These are phyloP conservation scores for Salvia hispanica DNA, from an alignment of 257 asterid genomes.

Conservation along the genomic window DNA sequence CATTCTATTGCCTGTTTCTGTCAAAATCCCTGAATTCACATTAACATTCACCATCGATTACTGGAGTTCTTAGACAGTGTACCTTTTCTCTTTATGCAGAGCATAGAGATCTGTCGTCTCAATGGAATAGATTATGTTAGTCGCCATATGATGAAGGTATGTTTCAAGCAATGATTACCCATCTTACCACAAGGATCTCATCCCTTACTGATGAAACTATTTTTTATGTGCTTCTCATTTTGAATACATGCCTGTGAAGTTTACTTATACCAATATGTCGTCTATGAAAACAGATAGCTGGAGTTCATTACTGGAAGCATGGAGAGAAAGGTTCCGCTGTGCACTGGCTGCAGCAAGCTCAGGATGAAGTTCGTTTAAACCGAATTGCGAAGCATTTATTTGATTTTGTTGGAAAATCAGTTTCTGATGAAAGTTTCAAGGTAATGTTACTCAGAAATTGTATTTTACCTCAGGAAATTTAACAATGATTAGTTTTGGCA, in stretches of 20 bases:
- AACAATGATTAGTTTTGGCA: background rate
- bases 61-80: too few relatives aligned
- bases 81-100: slow-evolving; percentile 50
- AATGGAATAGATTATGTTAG: slow-evolving; percentile 71
- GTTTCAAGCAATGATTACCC: slow-evolving; percentile 6
- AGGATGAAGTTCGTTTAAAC: slow-evolving; percentile 77
- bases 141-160: slow-evolving; percentile 81
- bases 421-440: slow-evolving; percentile 88
- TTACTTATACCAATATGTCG: slow-evolving; percentile 5
- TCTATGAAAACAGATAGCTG: slow-evolving; percentile 55
- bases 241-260: slow-evolving; percentile 23
- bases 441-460: slow-evolving; percentile 32
- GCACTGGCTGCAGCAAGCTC: slow-evolving; percentile 46
- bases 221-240: slow-evolving; percentile 19
- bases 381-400: slow-evolving; percentile 80
- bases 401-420: slow-evolving; percentile 86
- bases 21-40: slow-evolving; percentile 13
- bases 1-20: background rate
- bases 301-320: slow-evolving; percentile 92
- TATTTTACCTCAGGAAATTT: background rate
- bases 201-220: slow-evolving; percentile 19
- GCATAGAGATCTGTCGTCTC: slow-evolving; percentile 90
- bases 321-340: slow-evolving; percentile 91
- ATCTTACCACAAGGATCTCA: slow-evolving; percentile 1
- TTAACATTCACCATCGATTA: background rate